Percentiles rank a stretch among this genome's conserved stretches.
These are phyloP conservation scores for Leishmania martiniquensis DNA, from an alignment of 208 protist genomes.

Conservation along the genomic window DNA sequence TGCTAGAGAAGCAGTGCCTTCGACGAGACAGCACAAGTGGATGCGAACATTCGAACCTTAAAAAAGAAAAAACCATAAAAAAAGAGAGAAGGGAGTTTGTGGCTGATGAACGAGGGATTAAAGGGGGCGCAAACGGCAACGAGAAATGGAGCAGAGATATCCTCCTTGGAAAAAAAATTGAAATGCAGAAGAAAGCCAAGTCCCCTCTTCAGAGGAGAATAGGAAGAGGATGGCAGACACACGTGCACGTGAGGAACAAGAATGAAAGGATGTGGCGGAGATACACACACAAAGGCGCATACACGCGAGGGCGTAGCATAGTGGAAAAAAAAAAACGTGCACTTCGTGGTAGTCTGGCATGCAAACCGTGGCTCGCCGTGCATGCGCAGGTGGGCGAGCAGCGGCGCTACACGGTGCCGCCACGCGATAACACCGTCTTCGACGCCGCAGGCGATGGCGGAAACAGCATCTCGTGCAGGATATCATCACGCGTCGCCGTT, in stretches of 20 bases:
- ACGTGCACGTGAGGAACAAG: neutral
- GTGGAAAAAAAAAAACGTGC: neutral
- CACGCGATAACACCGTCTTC: neutral
- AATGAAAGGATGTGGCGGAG: neutral
- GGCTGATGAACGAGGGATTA: neutral
- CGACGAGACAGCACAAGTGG: neutral
- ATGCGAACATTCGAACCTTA: too few relatives aligned
- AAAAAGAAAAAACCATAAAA: neutral
- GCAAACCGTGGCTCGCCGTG: too few relatives aligned
- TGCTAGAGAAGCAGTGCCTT: neutral
- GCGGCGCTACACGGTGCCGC: neutral
- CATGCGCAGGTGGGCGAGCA: neutral
- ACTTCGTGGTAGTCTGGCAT: neutral
- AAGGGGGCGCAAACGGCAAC: neutral
- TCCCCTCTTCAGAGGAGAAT: neutral
- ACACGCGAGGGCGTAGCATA: neutral
- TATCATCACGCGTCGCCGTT: conserved; percentile 55
- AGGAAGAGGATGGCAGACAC: neutral
- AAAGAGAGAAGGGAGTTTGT: neutral
- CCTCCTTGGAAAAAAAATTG: neutral
- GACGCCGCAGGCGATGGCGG: conserved; percentile 9
- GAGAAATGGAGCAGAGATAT: neutral
- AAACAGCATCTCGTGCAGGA: conserved; percentile 67
- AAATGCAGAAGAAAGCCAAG: neutral
- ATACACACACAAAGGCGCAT: neutral